Conservation (phyloP, 495 filamentous ascomycete genomes). For the Podospora tetraspora region DNA sequence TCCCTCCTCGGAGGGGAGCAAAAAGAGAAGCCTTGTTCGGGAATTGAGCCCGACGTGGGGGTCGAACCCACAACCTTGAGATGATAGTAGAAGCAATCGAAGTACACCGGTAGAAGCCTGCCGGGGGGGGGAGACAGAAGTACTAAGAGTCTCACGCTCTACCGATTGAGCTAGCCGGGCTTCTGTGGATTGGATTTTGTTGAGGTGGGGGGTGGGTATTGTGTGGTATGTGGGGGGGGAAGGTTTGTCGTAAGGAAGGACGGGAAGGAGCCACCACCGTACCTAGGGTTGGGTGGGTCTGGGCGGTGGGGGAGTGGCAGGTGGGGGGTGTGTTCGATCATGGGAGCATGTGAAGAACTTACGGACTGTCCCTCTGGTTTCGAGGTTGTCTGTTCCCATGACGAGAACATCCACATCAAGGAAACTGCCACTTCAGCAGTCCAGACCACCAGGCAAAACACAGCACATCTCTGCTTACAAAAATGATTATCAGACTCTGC, state of each 20-base stretch:
- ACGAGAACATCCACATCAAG: not conserved
- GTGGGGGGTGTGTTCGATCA: not conserved
- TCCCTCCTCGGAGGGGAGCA: too few species aligned
- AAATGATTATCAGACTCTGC: not conserved
- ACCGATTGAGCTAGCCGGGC: constrained; percentile 72
- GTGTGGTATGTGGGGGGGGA: not conserved
- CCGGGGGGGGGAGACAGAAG: too few species aligned
- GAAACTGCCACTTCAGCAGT: not conserved
- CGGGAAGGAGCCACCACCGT: too few species aligned
- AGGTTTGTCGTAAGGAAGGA: not conserved
- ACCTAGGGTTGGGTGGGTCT: not conserved
- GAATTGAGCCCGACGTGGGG: not conserved
- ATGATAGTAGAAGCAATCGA: not conserved
- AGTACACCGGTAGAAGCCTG: too few species aligned
- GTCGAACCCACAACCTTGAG: not conserved
- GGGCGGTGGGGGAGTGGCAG: too few species aligned
- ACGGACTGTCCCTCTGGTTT: too few species aligned
- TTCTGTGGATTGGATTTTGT: not conserved
- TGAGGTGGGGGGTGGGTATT: not conserved
- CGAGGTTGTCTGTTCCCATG: not conserved
- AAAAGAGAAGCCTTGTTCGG: not conserved
- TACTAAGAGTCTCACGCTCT: constrained; percentile 81
- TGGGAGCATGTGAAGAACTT: not conserved
- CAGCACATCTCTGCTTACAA: not conserved
- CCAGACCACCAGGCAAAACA: not conserved